Evolutionary conservation across 805 yeast genomes (phyloP), one percentile per base, ranked within the genome.

Genomic region (Huiozyma naganishii): DNA sequence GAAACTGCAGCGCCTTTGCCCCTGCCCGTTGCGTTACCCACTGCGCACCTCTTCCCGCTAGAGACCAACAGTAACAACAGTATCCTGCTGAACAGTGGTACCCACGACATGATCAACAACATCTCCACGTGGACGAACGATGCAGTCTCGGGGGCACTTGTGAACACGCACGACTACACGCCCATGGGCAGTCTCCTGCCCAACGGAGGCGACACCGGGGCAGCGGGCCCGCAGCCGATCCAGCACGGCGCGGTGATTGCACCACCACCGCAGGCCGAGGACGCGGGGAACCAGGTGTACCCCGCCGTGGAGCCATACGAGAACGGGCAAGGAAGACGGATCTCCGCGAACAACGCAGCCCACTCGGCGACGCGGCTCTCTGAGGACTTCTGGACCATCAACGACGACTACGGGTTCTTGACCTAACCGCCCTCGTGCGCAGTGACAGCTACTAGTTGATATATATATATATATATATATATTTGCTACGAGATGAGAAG

Each of bases 81-180:
- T n/a, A 48, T 58, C 2, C 41, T 59, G 23, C 55, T 58, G 38
- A 56, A 54, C 41, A 58, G 57, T 10, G 69, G 79, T 27, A 73
- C 80, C 1, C 76, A 74, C 36, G 71, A 71, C 30, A 77, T 77
- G 83, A 77, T 77, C 52, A 75, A 68, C 52, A 75, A 76, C 51
- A 77, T 77, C 33, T 74, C 79, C 0, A 72, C 71, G 1, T 77
- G 83, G 83, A 76, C 80, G 3, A 58, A 51, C 28, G 58, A 60
- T 35, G 53, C 61, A 1, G 61, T 60, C 23, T 45, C 44, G 32
- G 52, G 52, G 38, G 23, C 23, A 17, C 49, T 41, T 17, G 23
- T 17, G 23, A 17, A 51, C 40, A 36, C 23, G 23, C 23, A 17
- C 4, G 23, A 17, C 23, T 17, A 17, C 23, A 17, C 23, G 4